Conservation (phyloP, 192 early-diverging fungal species). For the Podila clonocystis region DNA sequence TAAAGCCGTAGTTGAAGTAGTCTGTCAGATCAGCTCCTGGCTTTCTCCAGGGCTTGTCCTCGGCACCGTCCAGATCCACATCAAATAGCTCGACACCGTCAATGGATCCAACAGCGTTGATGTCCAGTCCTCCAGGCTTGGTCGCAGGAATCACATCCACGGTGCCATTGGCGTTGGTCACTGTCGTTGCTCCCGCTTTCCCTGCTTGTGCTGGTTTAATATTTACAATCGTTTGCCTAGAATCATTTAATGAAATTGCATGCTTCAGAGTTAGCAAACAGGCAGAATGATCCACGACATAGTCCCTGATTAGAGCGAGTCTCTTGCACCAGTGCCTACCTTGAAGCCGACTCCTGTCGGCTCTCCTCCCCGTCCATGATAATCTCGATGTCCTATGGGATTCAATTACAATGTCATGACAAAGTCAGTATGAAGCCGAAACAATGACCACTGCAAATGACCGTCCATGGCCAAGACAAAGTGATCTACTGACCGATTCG, state of each 20-base stretch:
- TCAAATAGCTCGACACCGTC: constrained; percentile 89
- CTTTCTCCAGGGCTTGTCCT: constrained; percentile 98
- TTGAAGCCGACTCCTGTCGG: constrained; percentile 35
- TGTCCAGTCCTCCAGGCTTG: constrained; percentile 60
- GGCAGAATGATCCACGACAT: background rate
- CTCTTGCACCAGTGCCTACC: constrained; percentile 6
- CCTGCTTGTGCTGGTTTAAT: constrained; percentile 54
- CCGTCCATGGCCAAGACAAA: background rate
- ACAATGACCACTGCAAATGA: background rate
- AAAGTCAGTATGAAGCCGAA: background rate
- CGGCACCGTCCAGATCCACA: constrained; percentile 89
- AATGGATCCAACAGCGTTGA: constrained; percentile 78
- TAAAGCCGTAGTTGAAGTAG: constrained; percentile 99
- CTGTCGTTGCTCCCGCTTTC: constrained; percentile 45
- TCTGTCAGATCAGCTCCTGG: constrained; percentile 96
- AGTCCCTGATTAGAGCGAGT: too few relatives aligned
- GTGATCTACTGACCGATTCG: constrained; percentile 63
- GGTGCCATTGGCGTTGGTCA: constrained; percentile 46
- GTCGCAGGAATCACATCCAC: constrained; percentile 52
- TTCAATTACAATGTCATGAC: background rate
- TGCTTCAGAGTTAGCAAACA: background rate
- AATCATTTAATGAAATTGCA: background rate
- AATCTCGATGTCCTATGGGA: constrained; percentile 74
- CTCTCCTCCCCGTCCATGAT: constrained; percentile 67
- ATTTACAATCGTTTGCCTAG: constrained; percentile 54